A percentile compares a stretch with the other conserved stretches of the same genome.
Conservation (phyloP, 192 early-diverging fungal genomes). For the Coemansia javaensis region DNA sequence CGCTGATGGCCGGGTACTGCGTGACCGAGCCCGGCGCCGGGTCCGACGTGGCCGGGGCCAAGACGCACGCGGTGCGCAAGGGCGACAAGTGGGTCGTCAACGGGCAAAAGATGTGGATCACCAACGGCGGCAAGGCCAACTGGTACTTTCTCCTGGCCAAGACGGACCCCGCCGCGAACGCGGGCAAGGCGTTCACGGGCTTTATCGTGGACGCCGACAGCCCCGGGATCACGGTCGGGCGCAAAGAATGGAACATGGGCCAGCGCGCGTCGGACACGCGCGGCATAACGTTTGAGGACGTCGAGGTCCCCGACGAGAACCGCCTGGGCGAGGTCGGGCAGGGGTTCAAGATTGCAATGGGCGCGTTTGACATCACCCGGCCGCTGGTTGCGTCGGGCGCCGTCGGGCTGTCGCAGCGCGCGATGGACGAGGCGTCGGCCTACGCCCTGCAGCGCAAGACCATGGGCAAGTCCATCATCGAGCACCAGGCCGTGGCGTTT, state of each 20-base stretch:
- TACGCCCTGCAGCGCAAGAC: conserved; percentile 92
- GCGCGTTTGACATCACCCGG: conserved; percentile 91
- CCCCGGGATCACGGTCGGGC: conserved; percentile 84
- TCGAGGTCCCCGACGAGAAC: conserved; percentile 77
- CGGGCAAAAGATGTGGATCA: conserved; percentile 98
- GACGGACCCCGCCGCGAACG: conserved; percentile 70
- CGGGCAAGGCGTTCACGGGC: conserved; percentile 88
- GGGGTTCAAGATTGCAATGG: conserved; percentile 98
- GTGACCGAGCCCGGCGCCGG: conserved; percentile 79
- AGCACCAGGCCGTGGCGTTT: conserved; percentile 88
- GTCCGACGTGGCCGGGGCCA: conserved; percentile 68
- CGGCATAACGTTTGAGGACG: conserved; percentile 81
- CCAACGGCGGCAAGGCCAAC: conserved; percentile 93
- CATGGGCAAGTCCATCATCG: conserved; percentile 85
- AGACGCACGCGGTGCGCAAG: conserved; percentile 67
- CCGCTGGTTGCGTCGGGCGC: conserved; percentile 86
- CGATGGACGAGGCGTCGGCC: conserved; percentile 86
- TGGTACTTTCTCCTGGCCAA: conserved; percentile 95
- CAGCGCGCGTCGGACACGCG: conserved; percentile 90
- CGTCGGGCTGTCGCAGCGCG: conserved; percentile 84
- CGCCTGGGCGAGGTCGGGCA: conserved; percentile 65
- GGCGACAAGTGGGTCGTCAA: conserved; percentile 78
- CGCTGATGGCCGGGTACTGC: conserved; percentile 92
- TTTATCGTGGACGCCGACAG: conserved; percentile 92
- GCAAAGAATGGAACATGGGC: conserved; percentile 98